Evolutionary conservation across 179 eudicot genomes (phyloP).

Genomic region (Sideroxylon spinosum): DNA sequence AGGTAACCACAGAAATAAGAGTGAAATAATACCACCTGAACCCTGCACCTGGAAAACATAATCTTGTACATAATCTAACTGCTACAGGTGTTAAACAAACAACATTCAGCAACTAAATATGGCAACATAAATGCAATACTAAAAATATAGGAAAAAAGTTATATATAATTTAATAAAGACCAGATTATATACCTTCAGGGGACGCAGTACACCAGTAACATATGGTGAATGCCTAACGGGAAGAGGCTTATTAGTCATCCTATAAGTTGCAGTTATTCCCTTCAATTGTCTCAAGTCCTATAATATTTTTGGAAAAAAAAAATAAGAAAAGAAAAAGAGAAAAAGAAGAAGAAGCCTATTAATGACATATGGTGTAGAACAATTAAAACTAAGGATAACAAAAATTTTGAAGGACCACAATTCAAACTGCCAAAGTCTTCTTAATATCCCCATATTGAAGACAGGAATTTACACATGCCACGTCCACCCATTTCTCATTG

Average conservation of each 20-base stretch:
- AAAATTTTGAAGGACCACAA: neutral
- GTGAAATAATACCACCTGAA: neutral
- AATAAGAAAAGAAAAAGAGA: too few relatives aligned
- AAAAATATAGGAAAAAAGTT: neutral
- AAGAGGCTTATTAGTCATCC: constrained; percentile 94
- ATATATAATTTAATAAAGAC: neutral
- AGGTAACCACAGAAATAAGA: neutral
- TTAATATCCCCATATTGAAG: neutral
- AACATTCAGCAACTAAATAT: neutral
- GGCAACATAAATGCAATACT: neutral
- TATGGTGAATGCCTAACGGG: constrained; percentile 89
- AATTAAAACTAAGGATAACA: neutral
- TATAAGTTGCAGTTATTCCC: constrained; percentile 83
- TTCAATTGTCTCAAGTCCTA: constrained; percentile 87
- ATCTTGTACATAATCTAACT: neutral
- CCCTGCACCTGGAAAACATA: neutral
- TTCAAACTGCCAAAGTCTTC: neutral
- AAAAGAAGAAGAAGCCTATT: too few relatives aligned
- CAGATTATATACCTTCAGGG: constrained; percentile 58
- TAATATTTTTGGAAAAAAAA: constrained; percentile 7
- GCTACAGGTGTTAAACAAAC: neutral
- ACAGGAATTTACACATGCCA: neutral
- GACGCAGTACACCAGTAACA: constrained; percentile 74
- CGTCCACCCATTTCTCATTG: neutral
- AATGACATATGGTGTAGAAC: too few relatives aligned